Evolutionary conservation across 2,329 filamentous ascomycete species (phyloP), one percentile per base, ranked within the genome.

Genomic region (Diaporthe helianthi): DNA sequence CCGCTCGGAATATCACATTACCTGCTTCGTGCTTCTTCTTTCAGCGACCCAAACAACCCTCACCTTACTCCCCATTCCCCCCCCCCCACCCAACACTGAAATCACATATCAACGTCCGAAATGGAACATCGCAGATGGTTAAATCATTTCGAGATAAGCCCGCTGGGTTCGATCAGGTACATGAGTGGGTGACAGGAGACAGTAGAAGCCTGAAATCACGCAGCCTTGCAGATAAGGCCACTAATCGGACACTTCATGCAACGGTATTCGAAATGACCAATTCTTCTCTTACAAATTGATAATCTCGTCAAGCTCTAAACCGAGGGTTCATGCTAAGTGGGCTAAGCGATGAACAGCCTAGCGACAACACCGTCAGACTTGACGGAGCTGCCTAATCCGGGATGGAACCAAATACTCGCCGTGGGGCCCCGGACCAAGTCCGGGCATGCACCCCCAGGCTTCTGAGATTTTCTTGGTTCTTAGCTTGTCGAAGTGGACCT

Each of bases 341-440:
- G 12, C 29, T 49, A 26, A 24, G 29, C 15, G 19, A 33, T 36
- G 41, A 13, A 47, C 29, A 49, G 29, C 44, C 29, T 63, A 44
- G 58, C 58, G 13, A 36, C 15, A 24, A 49, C 58, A 63, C 29
- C 26, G 24, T 10, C 4, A 13, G n/a, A 17, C 41, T 24, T 17
- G 29, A 17, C 58, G 58, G 58, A 63, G 36, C 58, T 63, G 29
- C 58, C 44, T 49, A 9, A 49, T 63, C n/a, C 24, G 58, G 58
- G 29, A 63, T 63, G 1, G 9, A 8, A 19, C 19, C 7, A 46
- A 33, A 31, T n/a, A 10, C 9, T 17, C n/a, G 24, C 36, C 58
- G 58, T 61, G 58, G 58, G 58, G 58, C 58, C 41, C 41, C 58
- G 26, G 55, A 19, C 15, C 19, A 19, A 17, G 6, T 47, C 47